These are phyloP conservation scores for Porphyra umbilicalis DNA, from an alignment of 31 red algal species.

Conservation along the genomic window DNA sequence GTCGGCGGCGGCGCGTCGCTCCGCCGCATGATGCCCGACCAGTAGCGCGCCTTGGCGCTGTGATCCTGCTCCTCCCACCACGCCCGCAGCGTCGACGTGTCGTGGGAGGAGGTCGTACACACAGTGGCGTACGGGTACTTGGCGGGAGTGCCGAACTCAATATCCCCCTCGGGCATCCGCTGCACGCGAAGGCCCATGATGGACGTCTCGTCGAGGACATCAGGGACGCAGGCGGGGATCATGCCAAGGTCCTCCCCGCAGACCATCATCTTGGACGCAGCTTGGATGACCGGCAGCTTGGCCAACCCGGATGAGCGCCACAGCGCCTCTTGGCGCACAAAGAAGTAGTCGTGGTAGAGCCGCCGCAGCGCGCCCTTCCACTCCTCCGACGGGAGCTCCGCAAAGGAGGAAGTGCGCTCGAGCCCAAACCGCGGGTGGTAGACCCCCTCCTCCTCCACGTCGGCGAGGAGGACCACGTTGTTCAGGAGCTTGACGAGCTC, in stretches of 20 bases:
- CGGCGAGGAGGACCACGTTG: slow-evolving; percentile 72
- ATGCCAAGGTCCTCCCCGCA: slow-evolving; percentile 86
- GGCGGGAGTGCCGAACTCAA: slow-evolving; percentile 61
- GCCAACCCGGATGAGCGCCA: slow-evolving; percentile 76
- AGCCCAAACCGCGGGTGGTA: slow-evolving; percentile 87
- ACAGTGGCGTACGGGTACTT: slow-evolving; percentile 82
- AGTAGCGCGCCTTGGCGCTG: slow-evolving; percentile 44
- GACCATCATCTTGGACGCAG: slow-evolving; percentile 80
- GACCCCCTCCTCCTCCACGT: slow-evolving; percentile 42
- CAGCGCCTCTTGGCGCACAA: slow-evolving; percentile 75
- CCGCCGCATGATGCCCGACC: slow-evolving; percentile 41
- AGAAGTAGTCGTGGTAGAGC: slow-evolving; percentile 89
- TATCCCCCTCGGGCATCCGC: slow-evolving; percentile 66
- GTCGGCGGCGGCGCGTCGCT: slow-evolving; percentile 20
- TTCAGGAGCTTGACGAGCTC: slow-evolving; percentile 39
- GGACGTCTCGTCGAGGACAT: slow-evolving; percentile 68
- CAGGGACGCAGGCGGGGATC: slow-evolving; percentile 70
- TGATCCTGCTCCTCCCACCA: slow-evolving; percentile 90
- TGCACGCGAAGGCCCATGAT: slow-evolving; percentile 81
- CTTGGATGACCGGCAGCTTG: slow-evolving; percentile 82
- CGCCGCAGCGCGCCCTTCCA: slow-evolving; percentile 65
- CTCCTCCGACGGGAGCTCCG: slow-evolving; percentile 49
- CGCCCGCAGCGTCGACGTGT: slow-evolving; percentile 84
- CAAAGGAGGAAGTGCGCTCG: slow-evolving; percentile 51
- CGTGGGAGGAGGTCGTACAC: slow-evolving; percentile 81